Evolutionary conservation across 108 stramenopile species (phyloP), one percentile per base, ranked within the genome.

Genomic region (Nitzschia sp.): DNA sequence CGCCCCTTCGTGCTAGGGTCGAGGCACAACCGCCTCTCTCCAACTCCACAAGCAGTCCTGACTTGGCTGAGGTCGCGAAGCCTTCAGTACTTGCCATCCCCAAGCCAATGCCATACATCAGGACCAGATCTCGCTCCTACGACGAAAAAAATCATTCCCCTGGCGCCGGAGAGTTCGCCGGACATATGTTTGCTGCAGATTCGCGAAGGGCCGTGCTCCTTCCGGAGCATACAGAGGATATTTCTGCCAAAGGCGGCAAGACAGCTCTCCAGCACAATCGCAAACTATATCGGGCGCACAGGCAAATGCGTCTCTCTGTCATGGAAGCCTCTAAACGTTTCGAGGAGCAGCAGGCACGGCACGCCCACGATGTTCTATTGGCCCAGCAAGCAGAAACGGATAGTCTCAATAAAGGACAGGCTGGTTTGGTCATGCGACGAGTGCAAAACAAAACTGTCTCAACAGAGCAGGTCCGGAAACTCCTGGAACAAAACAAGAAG

Each of bases 261-360:
- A 84, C 84, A 2, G 80, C 82, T 13, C 76, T 93, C 21, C 78
- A 81, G 48, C 84, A 91, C 18, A 94, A 91, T 63, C 68, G 91
- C 11, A 75, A 72, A 19, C 33, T 92, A 28, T 92, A 92, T 60
- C 65, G 91, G 25, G 86, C 87, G 13, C 94, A 95, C 63, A 79
- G 91, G 17, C 84, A 89, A 51, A 91, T 92, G 87, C 84, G 94
- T 28, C 77, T 89, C 21, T 81, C 94, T 30, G 85, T 95, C 2
- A 66, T 87, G 29, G 94, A 92, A 47, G 94, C 94, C 6, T 89
- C 84, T 28, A 92, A 89, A 51, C 84, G 91, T 36, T 95, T 92
- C 62, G 94, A 95, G 62, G 89, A 90, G 49, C 86, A 95, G 54
- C 86, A 91, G 70, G 68, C 86, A 15, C 72, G 78, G 26, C 87